These are phyloP conservation scores for Macadamia integrifolia DNA, from an alignment of 164 flowering plant genomes.

Conservation along the genomic window DNA sequence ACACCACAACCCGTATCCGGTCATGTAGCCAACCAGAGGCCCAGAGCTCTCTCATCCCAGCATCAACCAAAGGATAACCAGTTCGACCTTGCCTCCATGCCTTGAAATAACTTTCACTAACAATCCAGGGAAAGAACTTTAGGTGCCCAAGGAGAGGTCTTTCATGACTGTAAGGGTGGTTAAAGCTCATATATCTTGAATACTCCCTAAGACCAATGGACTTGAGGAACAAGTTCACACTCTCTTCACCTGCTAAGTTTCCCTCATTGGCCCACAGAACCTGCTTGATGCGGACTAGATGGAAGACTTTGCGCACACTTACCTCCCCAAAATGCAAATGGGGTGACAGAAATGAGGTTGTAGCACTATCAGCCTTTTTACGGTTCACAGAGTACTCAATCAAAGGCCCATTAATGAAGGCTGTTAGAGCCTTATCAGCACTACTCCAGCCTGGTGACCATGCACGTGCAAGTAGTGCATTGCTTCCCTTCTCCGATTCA, in stretches of 20 bases:
- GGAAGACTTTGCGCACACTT: conserved; percentile 86
- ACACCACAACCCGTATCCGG: conserved; percentile 85
- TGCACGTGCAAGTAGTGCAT: conserved; percentile 93
- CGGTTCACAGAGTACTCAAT: conserved; percentile 83
- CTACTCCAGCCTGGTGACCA: conserved; percentile 99
- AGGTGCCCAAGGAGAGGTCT: conserved; percentile 92
- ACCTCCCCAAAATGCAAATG: conserved; percentile 97
- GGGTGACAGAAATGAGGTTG: conserved; percentile 93
- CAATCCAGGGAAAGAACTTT: conserved; percentile 86
- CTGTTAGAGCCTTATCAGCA: conserved; percentile 80
- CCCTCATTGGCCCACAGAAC: conserved; percentile 95
- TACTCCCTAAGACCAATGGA: conserved; percentile 94
- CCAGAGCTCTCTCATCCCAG: conserved; percentile 99
- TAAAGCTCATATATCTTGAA: conserved; percentile 88
- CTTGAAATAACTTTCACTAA: conserved; percentile 76
- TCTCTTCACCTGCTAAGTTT: conserved; percentile 82
- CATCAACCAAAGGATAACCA: conserved; percentile 96
- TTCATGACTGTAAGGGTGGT: conserved; percentile 89
- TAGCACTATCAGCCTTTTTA: conserved; percentile 88
- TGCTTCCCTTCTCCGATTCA: conserved; percentile 91
- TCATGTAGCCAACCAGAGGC: conserved; percentile 98
- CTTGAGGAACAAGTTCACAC: conserved; percentile 92
- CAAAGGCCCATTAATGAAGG: conserved; percentile 82
- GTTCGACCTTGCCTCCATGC: conserved; percentile 99
- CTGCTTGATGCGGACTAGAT: conserved; percentile 86